A percentile compares a stretch with the other conserved stretches of the same genome.
phyloP scores from a whole-genome alignment of 257 asterid genomes.

The Cinchona pubescens region DNA sequence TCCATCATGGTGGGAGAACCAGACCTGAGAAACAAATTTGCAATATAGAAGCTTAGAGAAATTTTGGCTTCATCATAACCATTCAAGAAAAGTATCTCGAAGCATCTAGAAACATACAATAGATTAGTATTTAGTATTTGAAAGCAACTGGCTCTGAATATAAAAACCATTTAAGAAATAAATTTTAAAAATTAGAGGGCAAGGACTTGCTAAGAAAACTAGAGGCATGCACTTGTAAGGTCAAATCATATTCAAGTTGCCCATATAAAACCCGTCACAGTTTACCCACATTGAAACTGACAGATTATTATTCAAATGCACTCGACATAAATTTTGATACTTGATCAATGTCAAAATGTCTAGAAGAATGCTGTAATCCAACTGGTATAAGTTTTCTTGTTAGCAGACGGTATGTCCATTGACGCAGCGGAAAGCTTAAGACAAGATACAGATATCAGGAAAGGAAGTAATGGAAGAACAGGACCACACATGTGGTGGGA shows the following conservation, averaged over 20 bases:
- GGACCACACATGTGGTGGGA: background rate
- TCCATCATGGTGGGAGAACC: constrained; percentile 83
- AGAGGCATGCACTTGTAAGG: no score
- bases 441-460: background rate
- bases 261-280: no score
- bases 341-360: no score
- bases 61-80: background rate
- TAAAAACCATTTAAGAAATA: background rate
- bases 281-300: no score
- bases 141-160: no score
- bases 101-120: no score
- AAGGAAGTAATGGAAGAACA: background rate
- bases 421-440: background rate
- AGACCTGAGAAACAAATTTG: constrained; percentile 44
- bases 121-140: no score
- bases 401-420: background rate
- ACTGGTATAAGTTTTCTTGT: background rate
- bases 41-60: background rate
- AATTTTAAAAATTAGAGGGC: background rate
- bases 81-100: no score
- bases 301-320: no score
- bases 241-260: no score
- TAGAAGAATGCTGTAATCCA: background rate
- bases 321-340: no score
- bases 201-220: no score